These are phyloP conservation scores for Fusarium pseudocircinatum DNA, from an alignment of 2,329 filamentous ascomycete species.

Conservation along the genomic window DNA sequence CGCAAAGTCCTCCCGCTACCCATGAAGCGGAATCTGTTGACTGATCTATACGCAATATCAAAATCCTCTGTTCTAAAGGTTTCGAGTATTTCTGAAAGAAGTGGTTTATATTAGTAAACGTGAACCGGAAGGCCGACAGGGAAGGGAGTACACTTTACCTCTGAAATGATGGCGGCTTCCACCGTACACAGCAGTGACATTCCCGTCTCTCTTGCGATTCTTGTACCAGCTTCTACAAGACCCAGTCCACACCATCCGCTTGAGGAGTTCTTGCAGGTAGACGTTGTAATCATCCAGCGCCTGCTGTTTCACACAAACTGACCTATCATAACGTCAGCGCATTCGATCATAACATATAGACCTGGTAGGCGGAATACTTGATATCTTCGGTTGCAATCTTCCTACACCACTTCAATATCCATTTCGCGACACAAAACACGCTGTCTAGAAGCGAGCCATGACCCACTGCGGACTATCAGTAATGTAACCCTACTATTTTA, in stretches of 20 bases:
- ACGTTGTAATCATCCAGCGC: conserved; percentile 15
- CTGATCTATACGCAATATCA: not conserved
- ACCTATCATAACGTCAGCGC: not conserved
- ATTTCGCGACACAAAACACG: not conserved
- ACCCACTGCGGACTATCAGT: not conserved
- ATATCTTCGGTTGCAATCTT: conserved; percentile 2
- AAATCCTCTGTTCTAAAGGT: not conserved
- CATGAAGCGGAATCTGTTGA: not conserved
- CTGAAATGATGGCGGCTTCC: not conserved
- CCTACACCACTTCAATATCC: not conserved
- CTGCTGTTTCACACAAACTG: not conserved
- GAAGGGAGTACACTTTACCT: not conserved
- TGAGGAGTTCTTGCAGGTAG: conserved; percentile 9
- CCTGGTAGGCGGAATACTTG: not conserved
- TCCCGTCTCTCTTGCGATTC: not conserved
- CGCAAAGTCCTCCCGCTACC: not conserved
- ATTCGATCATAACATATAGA: not conserved
- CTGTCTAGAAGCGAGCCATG: not conserved
- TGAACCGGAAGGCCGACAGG: accelerated
- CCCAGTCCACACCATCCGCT: conserved; percentile 8
- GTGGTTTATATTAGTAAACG: not conserved
- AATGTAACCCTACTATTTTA: not conserved
- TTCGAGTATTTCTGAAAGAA: not conserved
- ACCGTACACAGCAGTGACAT: not conserved
- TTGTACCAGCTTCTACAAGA: conserved; percentile 6